Base-by-base conservation (phyloP, 2,329 filamentous ascomycete species). In the Sclerotinia borealis region DNA sequence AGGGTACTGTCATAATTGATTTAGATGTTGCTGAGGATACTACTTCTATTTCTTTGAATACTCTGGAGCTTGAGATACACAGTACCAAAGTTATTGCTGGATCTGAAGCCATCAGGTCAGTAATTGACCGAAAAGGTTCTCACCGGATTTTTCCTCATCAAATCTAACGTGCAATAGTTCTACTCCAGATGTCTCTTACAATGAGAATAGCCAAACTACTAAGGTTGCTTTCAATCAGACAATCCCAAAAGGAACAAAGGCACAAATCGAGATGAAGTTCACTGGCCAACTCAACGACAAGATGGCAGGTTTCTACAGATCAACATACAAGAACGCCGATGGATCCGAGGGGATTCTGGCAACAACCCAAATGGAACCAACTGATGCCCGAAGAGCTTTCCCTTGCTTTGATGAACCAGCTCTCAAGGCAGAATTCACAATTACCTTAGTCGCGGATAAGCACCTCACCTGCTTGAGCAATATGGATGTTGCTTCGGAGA, bases 271-370 rank as follows among this genome's bases (percentile, higher is more conserved):
- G 73, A 85, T 92, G 72, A 88, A 84, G 69, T 96, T 96, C 77
- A 87, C 85, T 11, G 92, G 92, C 47, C 83, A 81, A 49, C 79
- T 96, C 72, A 96, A 96, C 76, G 91, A 96, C 76, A 93, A 95
- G 78, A 96, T 98, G 92, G 93, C 93, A 55, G 93, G 93, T 54
- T 98, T 98, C 83, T 98, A 98, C 79, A 87, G 93, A 64, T 96
- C 92, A 1, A 96, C 92, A 8, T 98, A 93, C 82, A 96, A 95
- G 81, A 87, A 86, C 66, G 78, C 85, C 55, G 86, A 95, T 72
- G 93, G 93, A 45, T 85, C 85, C 65, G 87, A 88, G 64, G 90
- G 90, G 69, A 89, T 93, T 75, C 82, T 98, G 73, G 93, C 93
- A 34, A 93, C 92, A 31, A 91, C 91, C 22, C 93, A 98, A 81